Evolutionary conservation across 1,139 yeast genomes (phyloP).

Genomic region (Meyerozyma athensensis): DNA sequence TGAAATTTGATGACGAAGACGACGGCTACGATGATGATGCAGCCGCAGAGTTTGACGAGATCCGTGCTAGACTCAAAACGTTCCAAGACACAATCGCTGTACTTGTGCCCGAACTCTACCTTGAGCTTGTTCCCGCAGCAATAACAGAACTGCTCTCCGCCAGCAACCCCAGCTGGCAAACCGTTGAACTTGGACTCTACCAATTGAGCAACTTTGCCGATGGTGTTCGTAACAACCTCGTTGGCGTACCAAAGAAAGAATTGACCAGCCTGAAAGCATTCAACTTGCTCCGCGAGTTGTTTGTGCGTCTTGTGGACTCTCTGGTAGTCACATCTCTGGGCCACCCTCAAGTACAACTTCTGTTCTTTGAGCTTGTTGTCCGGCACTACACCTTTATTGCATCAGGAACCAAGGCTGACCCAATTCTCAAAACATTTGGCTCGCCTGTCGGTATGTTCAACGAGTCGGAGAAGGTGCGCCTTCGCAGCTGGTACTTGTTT

Average conservation of each 20-base stretch:
- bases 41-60: conserved; percentile 73
- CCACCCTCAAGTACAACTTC: conserved; percentile 76
- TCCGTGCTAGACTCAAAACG: conserved; percentile 64
- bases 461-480: conserved; percentile 63
- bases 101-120: conserved; percentile 66
- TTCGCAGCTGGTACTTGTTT: conserved; percentile 87
- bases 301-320: conserved; percentile 61
- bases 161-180: conserved; percentile 59
- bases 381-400: conserved; percentile 70
- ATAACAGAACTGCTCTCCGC: conserved; percentile 56
- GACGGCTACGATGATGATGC: conserved; percentile 61
- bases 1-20: conserved; percentile 73
- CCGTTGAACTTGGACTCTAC: conserved; percentile 78
- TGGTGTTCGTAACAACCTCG: conserved; percentile 66
- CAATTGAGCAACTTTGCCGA: conserved; percentile 80
- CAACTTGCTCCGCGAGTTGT: conserved; percentile 53
- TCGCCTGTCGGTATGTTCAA: conserved; percentile 80
- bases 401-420: conserved; percentile 33
- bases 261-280: conserved; percentile 60
- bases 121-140: conserved; percentile 63
- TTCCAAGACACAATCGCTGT: conserved; percentile 85
- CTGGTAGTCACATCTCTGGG: conserved; percentile 46
- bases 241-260: conserved; percentile 62
- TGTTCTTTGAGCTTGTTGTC: conserved; percentile 79
- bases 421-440: conserved; percentile 68